phyloP scores from a whole-genome alignment of 805 yeast species.

The Candida alai region DNA sequence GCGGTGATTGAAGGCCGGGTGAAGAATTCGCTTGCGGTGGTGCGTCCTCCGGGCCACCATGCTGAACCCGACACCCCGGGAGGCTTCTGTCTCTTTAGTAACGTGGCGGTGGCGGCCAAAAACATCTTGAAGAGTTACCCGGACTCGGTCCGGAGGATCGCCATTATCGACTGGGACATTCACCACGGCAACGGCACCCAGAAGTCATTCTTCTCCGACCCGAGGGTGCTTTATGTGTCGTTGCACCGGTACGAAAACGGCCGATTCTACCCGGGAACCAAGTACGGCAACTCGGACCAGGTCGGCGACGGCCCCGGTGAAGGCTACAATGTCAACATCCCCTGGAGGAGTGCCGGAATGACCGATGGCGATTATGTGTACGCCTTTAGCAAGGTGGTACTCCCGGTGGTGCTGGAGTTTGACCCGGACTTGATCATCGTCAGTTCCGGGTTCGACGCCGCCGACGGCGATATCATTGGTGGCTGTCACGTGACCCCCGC shows the following conservation, averaged over 20 bases:
- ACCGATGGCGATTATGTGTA: slow-evolving; percentile 94
- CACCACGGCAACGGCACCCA: slow-evolving; percentile 99
- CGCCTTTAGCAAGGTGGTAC: slow-evolving; percentile 79
- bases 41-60: slow-evolving; percentile 99
- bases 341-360: slow-evolving; percentile 91
- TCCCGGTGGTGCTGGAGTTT: slow-evolving; percentile 87
- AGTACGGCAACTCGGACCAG: slow-evolving; percentile 75
- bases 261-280: slow-evolving; percentile 89
- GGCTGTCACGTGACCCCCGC: slow-evolving; percentile 95
- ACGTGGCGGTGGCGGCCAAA: slow-evolving; percentile 96
- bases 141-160: slow-evolving; percentile 78
- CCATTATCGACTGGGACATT: slow-evolving; percentile 95
- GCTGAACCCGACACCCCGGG: slow-evolving; percentile 98
- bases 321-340: slow-evolving; percentile 86
- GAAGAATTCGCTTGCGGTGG: slow-evolving; percentile 88
- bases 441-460: slow-evolving; percentile 97
- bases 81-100: slow-evolving; percentile 93
- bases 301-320: slow-evolving; percentile 84
- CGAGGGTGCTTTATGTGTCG: slow-evolving; percentile 86
- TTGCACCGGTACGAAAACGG: slow-evolving; percentile 92
- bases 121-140: slow-evolving; percentile 79
- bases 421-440: slow-evolving; percentile 90
- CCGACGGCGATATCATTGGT: slow-evolving; percentile 96
- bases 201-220: slow-evolving; percentile 83
- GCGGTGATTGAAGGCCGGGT: slow-evolving; percentile 93